Percentiles rank a stretch among this genome's conserved stretches.
Evolutionary conservation across 257 asterid genomes (phyloP).

Genomic region (Eucommia ulmoides): DNA sequence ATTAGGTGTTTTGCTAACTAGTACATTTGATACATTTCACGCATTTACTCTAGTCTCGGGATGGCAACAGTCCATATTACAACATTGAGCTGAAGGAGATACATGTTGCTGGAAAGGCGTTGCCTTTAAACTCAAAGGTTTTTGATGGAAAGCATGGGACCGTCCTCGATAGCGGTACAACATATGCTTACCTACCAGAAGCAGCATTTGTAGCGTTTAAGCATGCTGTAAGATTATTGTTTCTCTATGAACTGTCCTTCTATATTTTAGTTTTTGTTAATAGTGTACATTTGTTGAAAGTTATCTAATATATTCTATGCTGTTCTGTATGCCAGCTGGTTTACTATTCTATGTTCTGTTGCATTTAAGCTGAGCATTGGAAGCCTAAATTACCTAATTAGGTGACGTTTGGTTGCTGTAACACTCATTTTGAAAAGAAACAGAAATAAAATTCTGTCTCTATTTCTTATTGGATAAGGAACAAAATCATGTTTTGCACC

Average conservation of each 20-base stretch:
- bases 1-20: slow-evolving; percentile 82
- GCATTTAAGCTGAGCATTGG: too few relatives aligned
- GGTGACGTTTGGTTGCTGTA: too few relatives aligned
- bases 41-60: slow-evolving; percentile 99
- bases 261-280: too few relatives aligned
- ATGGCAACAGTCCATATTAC: slow-evolving; percentile 99
- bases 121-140: slow-evolving; percentile 43
- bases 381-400: too few relatives aligned
- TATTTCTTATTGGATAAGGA: too few relatives aligned
- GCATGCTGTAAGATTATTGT: slow-evolving; percentile 60
- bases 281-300: too few relatives aligned
- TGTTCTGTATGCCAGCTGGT: too few relatives aligned
- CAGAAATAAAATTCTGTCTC: too few relatives aligned
- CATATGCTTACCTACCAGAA: slow-evolving; percentile 95
- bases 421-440: too few relatives aligned
- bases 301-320: too few relatives aligned
- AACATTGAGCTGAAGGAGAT: slow-evolving; percentile 92
- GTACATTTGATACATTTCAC: slow-evolving; percentile 86
- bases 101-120: slow-evolving; percentile 89
- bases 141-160: slow-evolving; percentile 93
- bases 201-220: slow-evolving; percentile 71
- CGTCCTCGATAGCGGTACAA: slow-evolving; percentile 94
- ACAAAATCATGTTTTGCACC: too few relatives aligned
- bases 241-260: background rate
- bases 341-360: too few relatives aligned